Base-by-base conservation (phyloP, 108 stramenopile genomes). In the Skeletonema marinoi region DNA sequence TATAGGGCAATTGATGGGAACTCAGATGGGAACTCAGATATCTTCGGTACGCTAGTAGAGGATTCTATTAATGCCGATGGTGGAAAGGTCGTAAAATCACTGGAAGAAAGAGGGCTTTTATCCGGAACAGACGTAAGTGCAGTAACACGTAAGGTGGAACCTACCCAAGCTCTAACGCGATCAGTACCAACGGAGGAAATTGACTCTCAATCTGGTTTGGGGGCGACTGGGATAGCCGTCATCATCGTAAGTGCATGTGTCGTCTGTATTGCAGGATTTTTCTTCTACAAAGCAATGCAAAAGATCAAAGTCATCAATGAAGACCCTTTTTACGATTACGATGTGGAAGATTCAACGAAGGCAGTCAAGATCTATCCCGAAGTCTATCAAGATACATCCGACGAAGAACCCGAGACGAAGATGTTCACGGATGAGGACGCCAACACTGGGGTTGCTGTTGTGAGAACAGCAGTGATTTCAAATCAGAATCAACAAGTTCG, bases 261-360 rank as follows among this genome's bases (percentile, higher is more conserved):
- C 9, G 29, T 64, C 4, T 64, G 21, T 1, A 19, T 10, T 13
- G 63, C 36, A 19, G 36, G 8, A 11, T 64, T 38, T 2, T 64
- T 64, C 63, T 39, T 64, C 36, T 64, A 64, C 38, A 38, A 64
- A 21, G 63, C 19, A 19, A 38, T 64, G 7, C 38, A 64, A 21
- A 39, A 14, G 63, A 64, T 38, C 63, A 64, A 64, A 39, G 38
- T 38, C 36, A 64, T 64, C 38, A 39, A 38, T 29, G 35, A 64
- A 19, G 63, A 35, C 63, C 38, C 63, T 33, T 35, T 64, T 39
- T 35, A 35, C 60, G 60, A 61, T 33, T 61, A 64, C n/a, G 41
- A 64, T 38, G 2, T 4, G 63, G 41, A 35, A 9, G 38, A 6
- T 1, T 7, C 11, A 35, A 10, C 21, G 29, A 38, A 64, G 7